A percentile compares a stretch with the other conserved stretches of the same genome.
These are phyloP conservation scores for Wallemia mellicola DNA, from an alignment of 1,284 basidiomycete species.

Conservation along the genomic window DNA sequence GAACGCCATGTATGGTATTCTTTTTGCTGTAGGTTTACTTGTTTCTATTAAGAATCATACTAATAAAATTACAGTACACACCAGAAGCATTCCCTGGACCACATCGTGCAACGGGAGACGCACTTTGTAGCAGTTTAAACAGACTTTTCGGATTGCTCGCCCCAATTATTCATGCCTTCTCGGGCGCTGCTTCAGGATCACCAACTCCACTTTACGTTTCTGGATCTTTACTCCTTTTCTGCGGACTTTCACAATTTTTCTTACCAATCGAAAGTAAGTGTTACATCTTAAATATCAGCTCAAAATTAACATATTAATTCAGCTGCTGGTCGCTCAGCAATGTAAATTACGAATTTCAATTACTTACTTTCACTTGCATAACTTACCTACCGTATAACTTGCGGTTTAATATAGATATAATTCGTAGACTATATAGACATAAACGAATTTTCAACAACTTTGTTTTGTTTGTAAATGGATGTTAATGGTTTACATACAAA, in stretches of 20 bases:
- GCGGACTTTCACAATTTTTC: not conserved
- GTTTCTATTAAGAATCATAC: not conserved
- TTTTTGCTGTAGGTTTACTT: not conserved
- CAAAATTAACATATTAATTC: not conserved
- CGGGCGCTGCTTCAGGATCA: constrained; percentile 1
- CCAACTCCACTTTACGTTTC: not conserved
- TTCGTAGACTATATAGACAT: not conserved
- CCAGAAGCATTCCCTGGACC: constrained; percentile 35
- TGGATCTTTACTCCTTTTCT: not conserved
- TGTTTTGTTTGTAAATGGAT: not conserved
- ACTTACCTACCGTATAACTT: not conserved
- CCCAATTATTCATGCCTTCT: constrained; percentile 18
- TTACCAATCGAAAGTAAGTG: not conserved
- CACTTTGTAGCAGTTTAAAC: constrained; percentile 25
- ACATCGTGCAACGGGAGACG: constrained; percentile 32
- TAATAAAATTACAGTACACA: constrained; percentile 26
- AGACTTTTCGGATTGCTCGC: constrained; percentile 27
- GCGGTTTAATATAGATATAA: not conserved
- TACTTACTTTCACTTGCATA: not conserved
- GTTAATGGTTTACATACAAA: no score
- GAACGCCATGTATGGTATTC: constrained; percentile 1
- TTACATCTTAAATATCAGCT: not conserved
- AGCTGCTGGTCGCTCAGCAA: not conserved
- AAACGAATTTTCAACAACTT: not conserved
- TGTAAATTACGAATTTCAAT: not conserved